Evolutionary conservation across 306 rosid species (phyloP).

Genomic region (Adenanthera pavonina): DNA sequence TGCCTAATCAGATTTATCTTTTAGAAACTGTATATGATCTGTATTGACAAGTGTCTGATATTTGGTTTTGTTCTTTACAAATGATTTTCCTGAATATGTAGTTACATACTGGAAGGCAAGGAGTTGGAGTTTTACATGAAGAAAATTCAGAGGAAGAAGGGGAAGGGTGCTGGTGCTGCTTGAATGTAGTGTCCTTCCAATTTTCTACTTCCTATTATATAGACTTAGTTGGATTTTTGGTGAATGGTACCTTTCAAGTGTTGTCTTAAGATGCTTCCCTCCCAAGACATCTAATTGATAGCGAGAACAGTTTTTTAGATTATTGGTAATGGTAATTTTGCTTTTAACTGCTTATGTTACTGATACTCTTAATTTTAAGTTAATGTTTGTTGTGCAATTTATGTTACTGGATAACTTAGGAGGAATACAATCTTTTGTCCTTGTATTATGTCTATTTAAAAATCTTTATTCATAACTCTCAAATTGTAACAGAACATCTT

Average conservation of each 20-base stretch:
- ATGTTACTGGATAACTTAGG: not conserved
- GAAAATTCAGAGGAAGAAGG: slow-evolving; percentile 55
- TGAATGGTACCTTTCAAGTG: not conserved
- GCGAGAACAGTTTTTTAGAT: not conserved
- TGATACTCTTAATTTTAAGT: slow-evolving; percentile 24
- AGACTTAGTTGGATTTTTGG: not conserved
- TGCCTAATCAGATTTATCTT: not conserved
- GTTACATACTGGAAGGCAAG: slow-evolving; percentile 56
- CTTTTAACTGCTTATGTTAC: not conserved
- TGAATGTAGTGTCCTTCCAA: slow-evolving; percentile 18
- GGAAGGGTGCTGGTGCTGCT: slow-evolving; percentile 54
- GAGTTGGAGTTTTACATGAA: slow-evolving; percentile 56
- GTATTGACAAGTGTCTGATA: not conserved
- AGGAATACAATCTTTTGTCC: too few relatives aligned
- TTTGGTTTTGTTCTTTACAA: not conserved
- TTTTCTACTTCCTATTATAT: not conserved
- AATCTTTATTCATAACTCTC: too few relatives aligned
- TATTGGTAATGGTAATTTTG: slow-evolving; percentile 17
- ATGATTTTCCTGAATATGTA: slow-evolving; percentile 17
- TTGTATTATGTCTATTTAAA: too few relatives aligned
- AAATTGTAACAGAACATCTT: too few relatives aligned
- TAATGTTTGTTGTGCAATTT: not conserved
- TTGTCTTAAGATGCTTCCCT: slow-evolving; percentile 13
- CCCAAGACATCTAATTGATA: not conserved
- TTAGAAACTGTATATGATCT: not conserved